Evolutionary conservation across 805 yeast species (phyloP).

Genomic region (Hanseniaspora singularis): DNA sequence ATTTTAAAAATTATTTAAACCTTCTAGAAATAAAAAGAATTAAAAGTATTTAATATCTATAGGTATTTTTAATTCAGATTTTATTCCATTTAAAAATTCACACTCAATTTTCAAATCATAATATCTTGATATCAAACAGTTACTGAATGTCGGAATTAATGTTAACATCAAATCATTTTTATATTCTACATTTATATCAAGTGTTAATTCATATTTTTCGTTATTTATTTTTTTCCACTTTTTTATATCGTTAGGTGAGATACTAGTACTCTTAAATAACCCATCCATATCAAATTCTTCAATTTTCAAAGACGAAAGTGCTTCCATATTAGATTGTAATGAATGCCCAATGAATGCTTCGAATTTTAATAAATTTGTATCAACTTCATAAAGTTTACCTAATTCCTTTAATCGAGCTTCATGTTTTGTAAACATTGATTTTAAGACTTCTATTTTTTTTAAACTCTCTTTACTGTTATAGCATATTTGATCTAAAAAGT

Average conservation of each 20-base stretch:
- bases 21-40: too few species aligned
- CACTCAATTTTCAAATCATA: slow-evolving; percentile 30
- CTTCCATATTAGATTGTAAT: slow-evolving; percentile 2
- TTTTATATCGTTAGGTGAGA: slow-evolving; percentile 20
- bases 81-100: slow-evolving; percentile 4
- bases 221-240: slow-evolving; percentile 27
- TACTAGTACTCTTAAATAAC: slow-evolving; percentile 21
- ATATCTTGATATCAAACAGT: slow-evolving; percentile 47
- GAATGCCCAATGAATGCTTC: slow-evolving; percentile 3
- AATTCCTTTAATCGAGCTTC: not conserved
- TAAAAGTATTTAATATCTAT: slow-evolving; percentile 11
- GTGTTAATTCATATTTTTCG: slow-evolving; percentile 23
- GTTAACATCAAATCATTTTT: slow-evolving; percentile 37
- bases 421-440: not conserved
- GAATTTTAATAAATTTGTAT: slow-evolving; percentile 4
- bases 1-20: too few species aligned
- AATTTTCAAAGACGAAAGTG: slow-evolving; percentile 4
- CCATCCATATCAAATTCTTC: slow-evolving; percentile 2
- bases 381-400: not conserved
- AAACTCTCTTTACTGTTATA: slow-evolving; percentile 2
- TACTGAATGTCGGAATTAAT: slow-evolving; percentile 50
- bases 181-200: slow-evolving; percentile 35
- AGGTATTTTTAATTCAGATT: not conserved
- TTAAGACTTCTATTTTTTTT: not conserved
- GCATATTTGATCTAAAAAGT: slow-evolving; percentile 3